phyloP scores from a whole-genome alignment of 225 moss, liverwort and hornwort genomes.

The Neckera pumila region DNA sequence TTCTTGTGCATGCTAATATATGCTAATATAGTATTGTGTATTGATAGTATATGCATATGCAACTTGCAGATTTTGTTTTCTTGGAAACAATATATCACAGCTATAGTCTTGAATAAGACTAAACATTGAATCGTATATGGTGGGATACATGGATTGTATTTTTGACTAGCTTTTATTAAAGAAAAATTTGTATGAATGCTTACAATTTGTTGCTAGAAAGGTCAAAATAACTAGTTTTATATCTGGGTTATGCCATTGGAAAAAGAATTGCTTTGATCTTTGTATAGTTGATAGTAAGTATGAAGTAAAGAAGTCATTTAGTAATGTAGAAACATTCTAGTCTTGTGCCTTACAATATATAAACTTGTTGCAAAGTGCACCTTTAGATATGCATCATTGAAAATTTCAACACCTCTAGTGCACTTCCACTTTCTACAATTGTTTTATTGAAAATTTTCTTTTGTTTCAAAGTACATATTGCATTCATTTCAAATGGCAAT shows the following conservation, averaged over 20 bases:
- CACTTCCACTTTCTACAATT: not conserved
- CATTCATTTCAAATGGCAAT: not conserved
- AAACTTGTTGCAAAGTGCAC: not conserved
- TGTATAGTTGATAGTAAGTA: accelerated
- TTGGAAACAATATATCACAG: not conserved
- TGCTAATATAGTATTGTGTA: no score
- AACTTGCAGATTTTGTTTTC: not conserved
- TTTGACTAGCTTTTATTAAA: not conserved
- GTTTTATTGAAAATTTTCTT: not conserved
- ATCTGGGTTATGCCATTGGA: not conserved
- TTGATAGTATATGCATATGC: not conserved
- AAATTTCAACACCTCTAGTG: accelerated
- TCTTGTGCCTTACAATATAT: accelerated
- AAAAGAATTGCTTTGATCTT: not conserved
- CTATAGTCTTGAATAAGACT: not conserved
- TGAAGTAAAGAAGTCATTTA: not conserved
- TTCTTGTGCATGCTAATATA: no score
- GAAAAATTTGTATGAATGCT: not conserved
- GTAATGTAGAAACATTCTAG: not conserved
- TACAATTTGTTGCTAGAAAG: not conserved
- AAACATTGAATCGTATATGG: not conserved
- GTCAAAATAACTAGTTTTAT: not conserved
- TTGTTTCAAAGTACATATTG: not conserved
- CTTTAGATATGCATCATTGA: not conserved
- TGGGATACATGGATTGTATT: accelerated